Conservation (phyloP, 1,284 basidiomycete genomes). For the Ceratobasidium sp. region DNA sequence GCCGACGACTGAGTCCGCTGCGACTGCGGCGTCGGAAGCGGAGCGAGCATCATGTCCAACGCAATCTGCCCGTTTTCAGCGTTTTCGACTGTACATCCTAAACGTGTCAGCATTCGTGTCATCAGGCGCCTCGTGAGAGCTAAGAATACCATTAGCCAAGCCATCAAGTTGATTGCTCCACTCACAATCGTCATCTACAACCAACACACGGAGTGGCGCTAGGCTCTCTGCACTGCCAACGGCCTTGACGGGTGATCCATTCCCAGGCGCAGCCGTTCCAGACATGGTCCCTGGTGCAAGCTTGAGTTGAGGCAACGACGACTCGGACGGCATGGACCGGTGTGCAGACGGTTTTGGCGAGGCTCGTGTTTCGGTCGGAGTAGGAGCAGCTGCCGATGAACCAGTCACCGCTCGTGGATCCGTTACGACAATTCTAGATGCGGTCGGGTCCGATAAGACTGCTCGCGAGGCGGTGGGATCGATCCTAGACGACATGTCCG, state of each 20-base stretch:
- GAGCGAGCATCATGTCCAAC: constrained; percentile 32
- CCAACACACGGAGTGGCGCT: constrained; percentile 62
- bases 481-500: neutral
- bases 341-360: constrained; percentile 23
- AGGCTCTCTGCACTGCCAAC: constrained; percentile 6
- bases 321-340: constrained; percentile 32
- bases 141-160: constrained; percentile 1
- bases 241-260: neutral
- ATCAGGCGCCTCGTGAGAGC: constrained; percentile 79
- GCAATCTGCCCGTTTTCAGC: constrained; percentile 67
- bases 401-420: neutral
- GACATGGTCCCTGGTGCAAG: constrained; percentile 18
- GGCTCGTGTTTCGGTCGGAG: neutral
- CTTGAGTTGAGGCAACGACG: constrained; percentile 14
- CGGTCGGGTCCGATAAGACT: constrained; percentile 1
- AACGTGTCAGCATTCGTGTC: constrained; percentile 77
- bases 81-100: constrained; percentile 77
- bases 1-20: constrained; percentile 25
- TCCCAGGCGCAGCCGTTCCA: neutral
- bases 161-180: neutral
- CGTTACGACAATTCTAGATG: neutral
- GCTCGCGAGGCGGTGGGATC: constrained; percentile 14
- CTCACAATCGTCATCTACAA: constrained; percentile 73
- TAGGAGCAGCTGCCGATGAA: neutral
- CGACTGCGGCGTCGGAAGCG: constrained; percentile 28